Percentiles rank a stretch among this genome's conserved stretches.
Conservation (phyloP, 305 asterid species). For the Fraxinus angustifolia region DNA sequence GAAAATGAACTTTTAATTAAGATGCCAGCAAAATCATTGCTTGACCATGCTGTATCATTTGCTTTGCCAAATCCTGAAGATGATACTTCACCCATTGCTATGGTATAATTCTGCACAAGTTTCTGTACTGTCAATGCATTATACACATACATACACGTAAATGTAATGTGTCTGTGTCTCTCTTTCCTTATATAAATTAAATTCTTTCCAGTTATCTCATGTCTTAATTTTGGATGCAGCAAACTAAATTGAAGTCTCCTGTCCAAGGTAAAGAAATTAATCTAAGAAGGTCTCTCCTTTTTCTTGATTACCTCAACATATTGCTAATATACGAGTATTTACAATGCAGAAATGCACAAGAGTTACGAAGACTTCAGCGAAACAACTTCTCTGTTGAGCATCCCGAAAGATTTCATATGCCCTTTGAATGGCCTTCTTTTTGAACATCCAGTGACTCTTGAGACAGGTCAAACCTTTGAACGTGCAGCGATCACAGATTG, state of each 20-base stretch:
- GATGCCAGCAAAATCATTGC: conserved; percentile 30
- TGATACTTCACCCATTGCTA: conserved; percentile 11
- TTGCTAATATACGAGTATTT: conserved; percentile 9
- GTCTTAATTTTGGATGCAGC: conserved; percentile 32
- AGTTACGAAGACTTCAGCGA: conserved; percentile 18
- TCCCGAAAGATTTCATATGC: conserved; percentile 62
- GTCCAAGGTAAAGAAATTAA: conserved; percentile 31
- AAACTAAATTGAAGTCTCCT: conserved; percentile 26
- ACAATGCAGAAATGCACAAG: conserved; percentile 34
- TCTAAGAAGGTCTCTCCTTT: neutral
- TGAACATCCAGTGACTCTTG: conserved; percentile 72
- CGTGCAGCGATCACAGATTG: conserved; percentile 54
- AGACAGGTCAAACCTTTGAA: conserved; percentile 76
- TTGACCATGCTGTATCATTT: conserved; percentile 19
- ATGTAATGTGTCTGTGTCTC: too few relatives aligned
- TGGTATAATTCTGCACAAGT: conserved; percentile 19
- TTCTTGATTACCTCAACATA: neutral
- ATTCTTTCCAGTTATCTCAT: conserved; percentile 7
- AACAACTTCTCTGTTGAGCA: conserved; percentile 27
- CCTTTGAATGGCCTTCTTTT: conserved; percentile 59
- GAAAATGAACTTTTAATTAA: conserved; percentile 23
- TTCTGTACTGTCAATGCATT: neutral
- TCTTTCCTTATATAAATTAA: too few relatives aligned
- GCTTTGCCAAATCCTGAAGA: conserved; percentile 19
- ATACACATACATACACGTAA: neutral